Conservation (phyloP, 225 moss, liverwort and hornwort genomes). For the Lunularia cruciata region DNA sequence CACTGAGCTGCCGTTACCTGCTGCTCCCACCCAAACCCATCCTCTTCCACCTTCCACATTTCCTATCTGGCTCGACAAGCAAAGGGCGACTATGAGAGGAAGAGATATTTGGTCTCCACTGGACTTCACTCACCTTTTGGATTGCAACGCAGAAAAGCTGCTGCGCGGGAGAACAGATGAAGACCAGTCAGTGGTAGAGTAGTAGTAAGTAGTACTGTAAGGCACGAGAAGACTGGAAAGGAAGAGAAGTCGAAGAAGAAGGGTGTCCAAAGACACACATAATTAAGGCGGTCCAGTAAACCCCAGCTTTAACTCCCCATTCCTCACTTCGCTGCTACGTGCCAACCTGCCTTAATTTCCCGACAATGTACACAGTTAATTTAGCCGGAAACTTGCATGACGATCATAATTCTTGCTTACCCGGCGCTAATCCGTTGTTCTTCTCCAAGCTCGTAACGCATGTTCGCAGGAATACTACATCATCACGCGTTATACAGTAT, state of each 20-base stretch:
- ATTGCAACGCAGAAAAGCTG: conserved; percentile 1
- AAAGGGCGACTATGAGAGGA: not conserved
- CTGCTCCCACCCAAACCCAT: conserved; percentile 13
- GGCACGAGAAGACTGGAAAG: not conserved
- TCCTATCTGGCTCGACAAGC: not conserved
- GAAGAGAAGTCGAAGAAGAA: not conserved
- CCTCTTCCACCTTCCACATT: not conserved
- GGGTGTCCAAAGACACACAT: not conserved
- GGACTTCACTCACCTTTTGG: not conserved
- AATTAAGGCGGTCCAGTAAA: not conserved
- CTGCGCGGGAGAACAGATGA: conserved; percentile 8
- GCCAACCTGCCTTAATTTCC: conserved; percentile 9
- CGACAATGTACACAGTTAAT: conserved; percentile 2
- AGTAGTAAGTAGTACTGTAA: no score
- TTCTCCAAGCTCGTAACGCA: conserved; percentile 1
- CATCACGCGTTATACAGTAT: not conserved
- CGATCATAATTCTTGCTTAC: not conserved
- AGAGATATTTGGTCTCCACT: not conserved
- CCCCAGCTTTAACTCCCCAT: conserved; percentile 16
- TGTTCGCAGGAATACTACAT: conserved; percentile 1
- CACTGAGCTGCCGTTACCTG: not conserved
- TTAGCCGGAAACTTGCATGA: not conserved
- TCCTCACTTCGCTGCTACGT: conserved; percentile 12
- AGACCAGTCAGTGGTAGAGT: no score
- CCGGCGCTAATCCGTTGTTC: conserved; percentile 28